phyloP scores from a whole-genome alignment of 1,139 yeast species.

The Magnusiomyces starmeri region DNA sequence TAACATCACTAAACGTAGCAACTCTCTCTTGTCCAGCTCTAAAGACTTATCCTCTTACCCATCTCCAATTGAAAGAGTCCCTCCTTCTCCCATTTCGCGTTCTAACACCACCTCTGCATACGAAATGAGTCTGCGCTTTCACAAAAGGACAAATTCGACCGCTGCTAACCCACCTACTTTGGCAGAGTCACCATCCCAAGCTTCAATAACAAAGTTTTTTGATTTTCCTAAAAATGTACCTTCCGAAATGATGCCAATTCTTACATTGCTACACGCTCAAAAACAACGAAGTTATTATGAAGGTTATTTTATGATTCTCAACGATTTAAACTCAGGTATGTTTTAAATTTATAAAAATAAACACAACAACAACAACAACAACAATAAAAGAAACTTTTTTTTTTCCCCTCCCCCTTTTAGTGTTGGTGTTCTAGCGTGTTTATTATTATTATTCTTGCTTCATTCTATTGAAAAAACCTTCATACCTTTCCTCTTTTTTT shows the following conservation, averaged over 20 bases:
- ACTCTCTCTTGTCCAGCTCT: too few species aligned
- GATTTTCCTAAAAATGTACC: slow-evolving; percentile 36
- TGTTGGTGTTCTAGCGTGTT: too few species aligned
- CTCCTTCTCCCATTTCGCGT: background rate
- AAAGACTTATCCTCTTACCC: too few species aligned
- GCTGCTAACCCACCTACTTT: background rate
- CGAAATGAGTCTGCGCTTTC: background rate
- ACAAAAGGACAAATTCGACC: background rate
- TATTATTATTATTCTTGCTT: too few species aligned
- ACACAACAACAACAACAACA: background rate
- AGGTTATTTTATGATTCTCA: slow-evolving; percentile 40
- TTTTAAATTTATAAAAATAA: slow-evolving; percentile 1
- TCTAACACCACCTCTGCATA: background rate
- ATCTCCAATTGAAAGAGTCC: background rate
- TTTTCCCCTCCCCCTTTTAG: background rate
- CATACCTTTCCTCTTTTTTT: too few species aligned
- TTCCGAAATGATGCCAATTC: slow-evolving; percentile 47
- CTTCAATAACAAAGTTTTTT: slow-evolving; percentile 1
- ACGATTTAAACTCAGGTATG: slow-evolving; percentile 34
- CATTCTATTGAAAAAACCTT: too few species aligned
- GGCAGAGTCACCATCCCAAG: background rate
- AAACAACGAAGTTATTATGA: slow-evolving; percentile 44
- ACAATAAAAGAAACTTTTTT: background rate
- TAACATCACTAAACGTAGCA: too few species aligned
- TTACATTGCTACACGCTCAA: slow-evolving; percentile 47